Evolutionary conservation across 2,329 filamentous ascomycete genomes (phyloP).

Genomic region (Penicillium sp.): DNA sequence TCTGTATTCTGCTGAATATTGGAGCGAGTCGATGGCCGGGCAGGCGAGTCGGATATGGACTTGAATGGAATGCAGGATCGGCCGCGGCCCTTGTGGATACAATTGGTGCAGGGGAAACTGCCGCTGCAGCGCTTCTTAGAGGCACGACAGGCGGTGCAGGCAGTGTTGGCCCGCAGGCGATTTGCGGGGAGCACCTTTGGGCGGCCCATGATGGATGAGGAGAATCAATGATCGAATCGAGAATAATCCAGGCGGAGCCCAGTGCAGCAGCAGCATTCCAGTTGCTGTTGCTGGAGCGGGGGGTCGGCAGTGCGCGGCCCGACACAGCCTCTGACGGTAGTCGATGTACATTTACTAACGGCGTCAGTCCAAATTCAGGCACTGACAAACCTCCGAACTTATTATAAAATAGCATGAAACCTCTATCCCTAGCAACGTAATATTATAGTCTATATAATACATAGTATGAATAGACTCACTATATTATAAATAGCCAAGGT

Average conservation of each 20-base stretch:
- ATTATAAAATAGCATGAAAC: too few species aligned
- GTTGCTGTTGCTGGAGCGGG: neutral
- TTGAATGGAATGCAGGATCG: constrained; percentile 42
- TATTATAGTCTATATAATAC: too few species aligned
- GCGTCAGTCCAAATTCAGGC: too few species aligned
- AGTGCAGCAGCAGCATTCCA: neutral
- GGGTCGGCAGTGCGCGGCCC: constrained; percentile 12
- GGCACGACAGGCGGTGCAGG: constrained; percentile 54
- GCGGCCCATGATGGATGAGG: constrained; percentile 51
- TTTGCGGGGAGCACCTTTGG: constrained; percentile 56
- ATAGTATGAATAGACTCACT: too few species aligned
- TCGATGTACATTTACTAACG: too few species aligned
- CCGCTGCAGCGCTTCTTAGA: constrained; percentile 59
- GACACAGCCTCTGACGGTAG: too few species aligned
- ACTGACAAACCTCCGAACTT: too few species aligned
- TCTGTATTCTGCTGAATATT: neutral
- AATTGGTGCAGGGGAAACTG: constrained; percentile 54
- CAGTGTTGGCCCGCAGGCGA: constrained; percentile 54
- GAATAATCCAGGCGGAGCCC: constrained; percentile 1
- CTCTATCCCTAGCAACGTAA: too few species aligned
- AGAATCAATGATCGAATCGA: too few species aligned
- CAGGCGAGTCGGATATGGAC: constrained; percentile 28
- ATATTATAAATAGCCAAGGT: too few species aligned
- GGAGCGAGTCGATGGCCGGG: constrained; percentile 10
- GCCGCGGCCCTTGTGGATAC: constrained; percentile 49